Percentiles rank a stretch among this genome's conserved stretches.
phyloP scores from a whole-genome alignment of 202 grass and related monocot species.

The Cymbopogon flexuosus region DNA sequence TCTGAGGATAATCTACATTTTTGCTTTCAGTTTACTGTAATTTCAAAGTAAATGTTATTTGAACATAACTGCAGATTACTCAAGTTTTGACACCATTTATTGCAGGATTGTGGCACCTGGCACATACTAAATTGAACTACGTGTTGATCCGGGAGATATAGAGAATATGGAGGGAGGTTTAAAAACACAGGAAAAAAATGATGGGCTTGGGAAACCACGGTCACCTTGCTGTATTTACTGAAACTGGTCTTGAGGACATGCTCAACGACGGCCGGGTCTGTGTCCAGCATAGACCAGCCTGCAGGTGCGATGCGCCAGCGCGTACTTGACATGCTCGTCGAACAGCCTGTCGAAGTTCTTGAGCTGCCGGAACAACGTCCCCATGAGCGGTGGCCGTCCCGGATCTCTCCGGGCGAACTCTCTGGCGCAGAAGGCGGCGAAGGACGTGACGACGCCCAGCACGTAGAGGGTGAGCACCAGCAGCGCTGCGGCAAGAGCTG shows the following conservation, averaged over 20 bases:
- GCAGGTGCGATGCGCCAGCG: slow-evolving; percentile 39
- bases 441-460: slow-evolving; percentile 19
- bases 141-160: neutral
- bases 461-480: slow-evolving; percentile 32
- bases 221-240: slow-evolving; percentile 77
- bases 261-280: slow-evolving; percentile 55
- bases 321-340: slow-evolving; percentile 41
- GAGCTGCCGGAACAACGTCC: slow-evolving; percentile 46
- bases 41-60: neutral
- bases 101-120: neutral
- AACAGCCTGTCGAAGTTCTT: slow-evolving; percentile 43
- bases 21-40: neutral
- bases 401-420: slow-evolving; percentile 13
- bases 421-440: slow-evolving; percentile 27
- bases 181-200: neutral
- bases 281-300: slow-evolving; percentile 38
- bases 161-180: neutral
- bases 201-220: neutral
- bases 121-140: neutral
- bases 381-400: slow-evolving; percentile 41
- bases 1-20: no score
- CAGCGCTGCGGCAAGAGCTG: slow-evolving; percentile 9
- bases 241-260: slow-evolving; percentile 72
- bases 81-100: neutral
- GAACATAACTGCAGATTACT: neutral